Conservation (phyloP, 2,329 filamentous ascomycete species). For the Atkinsonella texensis region DNA sequence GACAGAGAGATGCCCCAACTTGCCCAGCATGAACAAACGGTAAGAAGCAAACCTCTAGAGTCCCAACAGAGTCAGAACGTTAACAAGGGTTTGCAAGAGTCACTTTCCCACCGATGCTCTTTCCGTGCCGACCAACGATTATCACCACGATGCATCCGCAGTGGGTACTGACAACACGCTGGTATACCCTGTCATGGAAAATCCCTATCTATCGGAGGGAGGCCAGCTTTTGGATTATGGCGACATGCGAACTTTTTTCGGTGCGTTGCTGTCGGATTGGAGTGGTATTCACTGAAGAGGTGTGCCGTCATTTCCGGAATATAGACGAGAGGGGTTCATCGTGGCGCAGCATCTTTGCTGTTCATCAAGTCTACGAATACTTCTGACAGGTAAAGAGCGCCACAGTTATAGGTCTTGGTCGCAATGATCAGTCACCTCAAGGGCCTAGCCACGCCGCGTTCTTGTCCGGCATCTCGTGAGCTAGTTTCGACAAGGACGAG, state of each 20-base stretch:
- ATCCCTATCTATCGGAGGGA: neutral
- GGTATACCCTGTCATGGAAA: neutral
- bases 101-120: neutral
- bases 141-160: neutral
- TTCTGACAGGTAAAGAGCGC: neutral
- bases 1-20: neutral
- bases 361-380: neutral
- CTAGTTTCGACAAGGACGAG: too few relatives aligned
- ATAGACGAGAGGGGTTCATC: neutral
- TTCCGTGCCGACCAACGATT: neutral
- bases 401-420: neutral
- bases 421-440: neutral
- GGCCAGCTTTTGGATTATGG: slow-evolving; percentile 2
- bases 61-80: neutral
- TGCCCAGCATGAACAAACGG: neutral
- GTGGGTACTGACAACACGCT: neutral
- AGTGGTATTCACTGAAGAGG: neutral
- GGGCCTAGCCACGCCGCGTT: too few relatives aligned
- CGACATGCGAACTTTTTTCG: slow-evolving; percentile 3
- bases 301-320: neutral
- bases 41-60: neutral
- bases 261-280: slow-evolving; percentile 1
- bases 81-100: neutral
- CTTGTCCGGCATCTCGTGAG: too few relatives aligned
- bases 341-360: neutral